Evolutionary conservation across 164 flowering plant species (phyloP).

Genomic region (Malania oleifera): DNA sequence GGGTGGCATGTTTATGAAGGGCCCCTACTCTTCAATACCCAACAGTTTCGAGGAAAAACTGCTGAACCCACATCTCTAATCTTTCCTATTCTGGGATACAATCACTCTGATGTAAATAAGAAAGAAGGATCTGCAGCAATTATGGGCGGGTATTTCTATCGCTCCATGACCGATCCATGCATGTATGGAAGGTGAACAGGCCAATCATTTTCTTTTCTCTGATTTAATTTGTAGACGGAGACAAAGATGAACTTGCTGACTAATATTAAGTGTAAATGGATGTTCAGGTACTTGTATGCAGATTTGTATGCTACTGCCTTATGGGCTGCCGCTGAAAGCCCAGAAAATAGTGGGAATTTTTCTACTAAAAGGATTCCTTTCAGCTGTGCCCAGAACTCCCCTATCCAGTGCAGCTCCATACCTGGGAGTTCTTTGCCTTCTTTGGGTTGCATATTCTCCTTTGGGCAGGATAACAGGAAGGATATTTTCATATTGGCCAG

Average conservation of each 20-base stretch:
- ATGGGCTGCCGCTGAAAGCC: constrained; percentile 52
- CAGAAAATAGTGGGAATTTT: constrained; percentile 45
- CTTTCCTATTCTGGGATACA: constrained; percentile 27
- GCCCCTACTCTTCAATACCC: constrained; percentile 10
- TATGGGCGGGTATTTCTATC: constrained; percentile 41
- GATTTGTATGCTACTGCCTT: constrained; percentile 40
- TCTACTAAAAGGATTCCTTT: constrained; percentile 24
- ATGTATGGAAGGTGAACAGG: constrained; percentile 36
- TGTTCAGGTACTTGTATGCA: constrained; percentile 43
- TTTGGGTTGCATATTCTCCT: constrained; percentile 39
- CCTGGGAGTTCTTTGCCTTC: constrained; percentile 33
- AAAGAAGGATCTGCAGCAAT: constrained; percentile 47
- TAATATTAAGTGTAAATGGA: neutral
- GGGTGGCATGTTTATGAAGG: constrained; percentile 36
- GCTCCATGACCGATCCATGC: constrained; percentile 45
- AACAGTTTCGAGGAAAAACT: constrained; percentile 2
- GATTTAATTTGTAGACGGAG: neutral
- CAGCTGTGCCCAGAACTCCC: constrained; percentile 45
- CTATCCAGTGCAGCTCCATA: constrained; percentile 29
- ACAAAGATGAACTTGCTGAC: neutral
- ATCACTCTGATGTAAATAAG: constrained; percentile 40
- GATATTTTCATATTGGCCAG: constrained; percentile 36
- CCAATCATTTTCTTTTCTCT: neutral
- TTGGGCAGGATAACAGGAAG: constrained; percentile 42
- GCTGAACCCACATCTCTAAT: neutral